These are phyloP conservation scores for Backusella luteola DNA, from an alignment of 192 early-diverging fungal species.

Conservation along the genomic window DNA sequence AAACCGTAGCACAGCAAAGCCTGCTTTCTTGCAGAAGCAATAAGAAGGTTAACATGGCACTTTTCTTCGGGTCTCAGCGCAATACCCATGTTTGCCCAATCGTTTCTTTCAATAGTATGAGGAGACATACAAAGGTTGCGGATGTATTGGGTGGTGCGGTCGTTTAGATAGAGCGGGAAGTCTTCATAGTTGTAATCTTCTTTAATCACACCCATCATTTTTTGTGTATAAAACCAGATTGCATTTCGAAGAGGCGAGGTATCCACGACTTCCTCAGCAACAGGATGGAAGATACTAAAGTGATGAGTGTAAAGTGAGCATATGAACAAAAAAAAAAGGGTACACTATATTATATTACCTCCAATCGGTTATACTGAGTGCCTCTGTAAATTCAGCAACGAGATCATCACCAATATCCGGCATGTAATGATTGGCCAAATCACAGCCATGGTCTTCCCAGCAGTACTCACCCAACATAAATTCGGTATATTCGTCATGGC, in stretches of 20 bases:
- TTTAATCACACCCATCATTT: slow-evolving; percentile 50
- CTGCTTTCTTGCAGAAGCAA: slow-evolving; percentile 54
- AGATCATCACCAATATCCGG: slow-evolving; percentile 50
- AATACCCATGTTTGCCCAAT: slow-evolving; percentile 55
- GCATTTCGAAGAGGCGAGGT: slow-evolving; percentile 54
- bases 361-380: slow-evolving; percentile 52
- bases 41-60: slow-evolving; percentile 54
- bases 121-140: slow-evolving; percentile 44
- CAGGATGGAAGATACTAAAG: slow-evolving; percentile 35
- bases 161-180: slow-evolving; percentile 45
- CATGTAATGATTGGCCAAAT: slow-evolving; percentile 45
- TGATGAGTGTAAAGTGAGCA: neutral
- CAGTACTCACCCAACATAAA: slow-evolving; percentile 52
- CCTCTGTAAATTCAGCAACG: slow-evolving; percentile 51
- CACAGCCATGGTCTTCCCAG: slow-evolving; percentile 58
- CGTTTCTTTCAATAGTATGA: slow-evolving; percentile 40
- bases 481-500: slow-evolving; percentile 34
- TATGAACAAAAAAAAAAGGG: neutral
- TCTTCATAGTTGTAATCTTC: slow-evolving; percentile 55
- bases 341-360: slow-evolving; percentile 22
- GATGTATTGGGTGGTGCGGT: slow-evolving; percentile 42
- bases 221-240: slow-evolving; percentile 55
- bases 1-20: slow-evolving; percentile 56
- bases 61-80: slow-evolving; percentile 56
- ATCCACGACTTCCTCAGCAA: slow-evolving; percentile 46